Percentiles rank a stretch among this genome's conserved stretches.
Evolutionary conservation across 2,329 filamentous ascomycete genomes (phyloP).

Genomic region (Sporothrix luriei): DNA sequence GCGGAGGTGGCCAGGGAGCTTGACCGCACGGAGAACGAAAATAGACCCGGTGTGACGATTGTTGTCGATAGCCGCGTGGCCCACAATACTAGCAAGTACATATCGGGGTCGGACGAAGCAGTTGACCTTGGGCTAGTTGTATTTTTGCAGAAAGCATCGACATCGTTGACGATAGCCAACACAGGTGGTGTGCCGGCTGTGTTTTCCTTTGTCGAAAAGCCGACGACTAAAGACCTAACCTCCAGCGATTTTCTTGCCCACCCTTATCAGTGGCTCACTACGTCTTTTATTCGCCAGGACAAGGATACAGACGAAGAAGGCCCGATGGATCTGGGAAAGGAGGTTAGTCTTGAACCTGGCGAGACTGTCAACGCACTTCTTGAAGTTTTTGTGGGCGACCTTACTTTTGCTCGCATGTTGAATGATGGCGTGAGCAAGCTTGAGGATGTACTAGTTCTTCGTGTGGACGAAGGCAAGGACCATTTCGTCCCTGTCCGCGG

Average conservation of each 20-base stretch:
- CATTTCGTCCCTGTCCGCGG: slow-evolving; percentile 85
- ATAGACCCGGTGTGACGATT: slow-evolving; percentile 49
- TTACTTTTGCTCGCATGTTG: slow-evolving; percentile 66
- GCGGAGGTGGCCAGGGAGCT: slow-evolving; percentile 85
- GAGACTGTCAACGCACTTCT: slow-evolving; percentile 75
- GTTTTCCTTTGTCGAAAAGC: slow-evolving; percentile 77
- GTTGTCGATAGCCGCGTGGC: slow-evolving; percentile 65
- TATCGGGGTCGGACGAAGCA: slow-evolving; percentile 38
- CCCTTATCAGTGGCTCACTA: slow-evolving; percentile 65
- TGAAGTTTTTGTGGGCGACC: slow-evolving; percentile 65
- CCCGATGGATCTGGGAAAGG: slow-evolving; percentile 49
- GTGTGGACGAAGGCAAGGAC: slow-evolving; percentile 80
- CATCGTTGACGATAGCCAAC: slow-evolving; percentile 83
- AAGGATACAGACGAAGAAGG: slow-evolving; percentile 40
- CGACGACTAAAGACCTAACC: slow-evolving; percentile 53
- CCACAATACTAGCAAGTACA: slow-evolving; percentile 38
- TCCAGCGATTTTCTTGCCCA: slow-evolving; percentile 44
- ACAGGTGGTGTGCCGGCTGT: slow-evolving; percentile 80
- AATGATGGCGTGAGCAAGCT: slow-evolving; percentile 68
- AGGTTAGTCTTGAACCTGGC: slow-evolving; percentile 76
- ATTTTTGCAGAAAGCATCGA: slow-evolving; percentile 66
- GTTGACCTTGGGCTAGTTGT: slow-evolving; percentile 78
- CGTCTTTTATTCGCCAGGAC: slow-evolving; percentile 62
- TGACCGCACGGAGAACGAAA: slow-evolving; percentile 67
- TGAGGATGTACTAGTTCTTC: slow-evolving; percentile 85